Percentiles rank a stretch among this genome's conserved stretches.
Conservation (phyloP, 768 basidiomycete genomes). For the Termitomyces sp. region DNA sequence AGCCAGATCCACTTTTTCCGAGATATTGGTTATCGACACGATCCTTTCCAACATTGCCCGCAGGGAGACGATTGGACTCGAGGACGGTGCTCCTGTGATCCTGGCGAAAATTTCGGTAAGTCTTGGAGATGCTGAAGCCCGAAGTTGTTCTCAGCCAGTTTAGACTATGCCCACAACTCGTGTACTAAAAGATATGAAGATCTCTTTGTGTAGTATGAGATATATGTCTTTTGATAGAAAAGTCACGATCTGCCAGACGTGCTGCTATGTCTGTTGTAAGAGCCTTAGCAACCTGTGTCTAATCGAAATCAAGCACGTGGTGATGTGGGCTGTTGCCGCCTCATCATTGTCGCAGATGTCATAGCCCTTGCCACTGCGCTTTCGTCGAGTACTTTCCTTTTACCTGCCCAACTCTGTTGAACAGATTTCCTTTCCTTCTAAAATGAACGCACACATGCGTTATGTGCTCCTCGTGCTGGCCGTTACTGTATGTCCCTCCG, state of each 20-base stretch:
- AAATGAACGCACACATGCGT: conserved; percentile 53
- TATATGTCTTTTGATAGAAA: background rate
- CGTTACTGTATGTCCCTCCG: conserved; percentile 31
- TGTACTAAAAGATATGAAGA: conserved; percentile 33
- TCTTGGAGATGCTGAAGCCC: background rate
- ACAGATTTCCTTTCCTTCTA: conserved; percentile 8
- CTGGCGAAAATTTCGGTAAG: conserved; percentile 64
- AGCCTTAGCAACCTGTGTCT: background rate
- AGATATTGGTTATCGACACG: conserved; percentile 83
- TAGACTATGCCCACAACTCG: conserved; percentile 37
- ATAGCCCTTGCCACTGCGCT: background rate
- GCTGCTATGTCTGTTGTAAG: no score
- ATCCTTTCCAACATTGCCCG: conserved; percentile 76
- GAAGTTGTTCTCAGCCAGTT: background rate
- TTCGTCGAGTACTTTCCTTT: background rate
- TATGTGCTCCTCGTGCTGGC: conserved; percentile 46
- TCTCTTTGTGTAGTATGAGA: conserved; percentile 22
- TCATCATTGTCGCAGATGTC: background rate
- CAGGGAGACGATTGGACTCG: conserved; percentile 46
- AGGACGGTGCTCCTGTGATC: conserved; percentile 70
- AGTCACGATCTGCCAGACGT: no score
- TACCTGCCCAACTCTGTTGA: conserved; percentile 4
- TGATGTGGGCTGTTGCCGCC: background rate
- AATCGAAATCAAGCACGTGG: background rate
- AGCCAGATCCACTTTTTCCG: conserved; percentile 77